phyloP scores from a whole-genome alignment of 2,329 filamentous ascomycete genomes.

The Botrytis cinerea region DNA sequence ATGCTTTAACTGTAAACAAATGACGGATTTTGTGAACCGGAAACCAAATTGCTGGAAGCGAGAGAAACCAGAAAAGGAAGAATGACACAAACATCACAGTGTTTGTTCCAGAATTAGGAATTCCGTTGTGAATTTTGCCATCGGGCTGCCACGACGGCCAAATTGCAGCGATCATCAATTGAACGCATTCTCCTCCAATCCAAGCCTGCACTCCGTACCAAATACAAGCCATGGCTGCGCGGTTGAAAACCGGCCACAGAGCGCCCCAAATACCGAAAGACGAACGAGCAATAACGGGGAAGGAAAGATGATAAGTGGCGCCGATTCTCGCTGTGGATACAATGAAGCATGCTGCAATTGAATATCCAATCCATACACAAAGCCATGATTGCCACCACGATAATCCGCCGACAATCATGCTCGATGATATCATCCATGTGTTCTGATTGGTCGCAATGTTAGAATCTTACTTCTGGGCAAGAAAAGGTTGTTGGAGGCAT shows the following conservation, averaged over 20 bases:
- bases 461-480: slow-evolving; percentile 23
- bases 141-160: slow-evolving; percentile 57
- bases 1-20: slow-evolving; percentile 87
- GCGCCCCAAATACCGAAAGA: slow-evolving; percentile 89
- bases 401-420: slow-evolving; percentile 73
- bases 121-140: slow-evolving; percentile 65
- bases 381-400: slow-evolving; percentile 92
- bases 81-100: slow-evolving; percentile 79
- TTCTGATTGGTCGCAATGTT: slow-evolving; percentile 51
- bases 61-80: slow-evolving; percentile 82
- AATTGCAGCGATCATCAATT: slow-evolving; percentile 84
- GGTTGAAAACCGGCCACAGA: slow-evolving; percentile 85
- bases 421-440: slow-evolving; percentile 90
- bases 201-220: slow-evolving; percentile 88
- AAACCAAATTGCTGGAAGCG: slow-evolving; percentile 83
- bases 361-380: slow-evolving; percentile 86
- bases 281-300: slow-evolving; percentile 75
- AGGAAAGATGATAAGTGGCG: slow-evolving; percentile 84
- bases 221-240: slow-evolving; percentile 77
- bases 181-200: slow-evolving; percentile 83
- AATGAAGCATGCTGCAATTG: slow-evolving; percentile 74
- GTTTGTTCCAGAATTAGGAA: slow-evolving; percentile 68
- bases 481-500: neutral
- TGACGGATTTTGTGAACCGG: slow-evolving; percentile 87
- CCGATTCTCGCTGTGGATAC: slow-evolving; percentile 80